Evolutionary conservation across 257 asterid genomes (phyloP).

Genomic region (Orobanche coerulescens): DNA sequence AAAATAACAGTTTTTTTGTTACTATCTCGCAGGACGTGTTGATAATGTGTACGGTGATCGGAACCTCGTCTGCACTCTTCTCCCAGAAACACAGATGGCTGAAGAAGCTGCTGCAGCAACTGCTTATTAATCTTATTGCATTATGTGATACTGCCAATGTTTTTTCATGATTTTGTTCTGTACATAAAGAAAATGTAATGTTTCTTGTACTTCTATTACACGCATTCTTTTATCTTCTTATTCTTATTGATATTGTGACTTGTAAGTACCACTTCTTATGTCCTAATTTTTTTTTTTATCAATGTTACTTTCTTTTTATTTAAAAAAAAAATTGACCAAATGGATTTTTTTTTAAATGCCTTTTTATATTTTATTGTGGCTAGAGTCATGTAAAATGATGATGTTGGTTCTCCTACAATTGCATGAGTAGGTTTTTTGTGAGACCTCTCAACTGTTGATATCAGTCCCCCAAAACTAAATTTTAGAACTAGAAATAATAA

Average conservation of each 20-base stretch:
- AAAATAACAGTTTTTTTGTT: not conserved
- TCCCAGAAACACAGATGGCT: slow-evolving; percentile 56
- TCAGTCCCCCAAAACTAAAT: too few relatives aligned
- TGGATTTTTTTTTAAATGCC: not conserved
- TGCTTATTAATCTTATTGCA: slow-evolving; percentile 36
- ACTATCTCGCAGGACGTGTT: slow-evolving; percentile 56
- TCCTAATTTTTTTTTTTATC: not conserved
- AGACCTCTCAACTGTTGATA: too few relatives aligned
- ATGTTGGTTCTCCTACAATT: too few relatives aligned
- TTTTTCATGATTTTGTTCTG: slow-evolving; percentile 28
- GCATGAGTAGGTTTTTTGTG: too few relatives aligned
- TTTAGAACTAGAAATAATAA: too few relatives aligned
- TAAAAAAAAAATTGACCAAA: not conserved
- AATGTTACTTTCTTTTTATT: not conserved
- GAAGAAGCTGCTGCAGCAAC: slow-evolving; percentile 76
- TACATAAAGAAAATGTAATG: slow-evolving; percentile 27
- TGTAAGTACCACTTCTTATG: slow-evolving; percentile 8
- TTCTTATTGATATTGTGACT: slow-evolving; percentile 18
- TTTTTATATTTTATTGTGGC: not conserved
- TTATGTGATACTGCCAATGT: not conserved
- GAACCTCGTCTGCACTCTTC: slow-evolving; percentile 90
- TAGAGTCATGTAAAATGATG: not conserved
- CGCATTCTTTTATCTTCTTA: slow-evolving; percentile 26
- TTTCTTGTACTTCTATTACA: slow-evolving; percentile 28
- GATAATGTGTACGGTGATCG: slow-evolving; percentile 95